Percentiles rank a stretch among this genome's conserved stretches.
Evolutionary conservation across 2,329 filamentous ascomycete genomes (phyloP).

Genomic region (Coniochaeta ligniaria): DNA sequence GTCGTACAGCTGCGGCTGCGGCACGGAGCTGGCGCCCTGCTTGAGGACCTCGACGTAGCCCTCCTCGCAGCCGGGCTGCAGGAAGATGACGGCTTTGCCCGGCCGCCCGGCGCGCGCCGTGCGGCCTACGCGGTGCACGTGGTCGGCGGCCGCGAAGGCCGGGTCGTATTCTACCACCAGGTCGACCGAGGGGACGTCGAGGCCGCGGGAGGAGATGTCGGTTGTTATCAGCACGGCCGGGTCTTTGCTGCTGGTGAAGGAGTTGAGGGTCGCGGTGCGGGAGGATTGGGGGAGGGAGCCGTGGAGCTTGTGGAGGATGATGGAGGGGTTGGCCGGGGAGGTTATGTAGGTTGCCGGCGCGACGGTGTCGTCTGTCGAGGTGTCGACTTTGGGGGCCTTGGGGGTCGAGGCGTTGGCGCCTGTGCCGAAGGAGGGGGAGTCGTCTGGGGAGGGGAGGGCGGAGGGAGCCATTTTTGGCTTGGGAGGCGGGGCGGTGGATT

Average conservation of each 20-base stretch:
- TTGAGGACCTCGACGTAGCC: constrained; percentile 74
- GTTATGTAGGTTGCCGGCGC: constrained; percentile 65
- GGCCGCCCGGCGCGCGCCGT: constrained; percentile 88
- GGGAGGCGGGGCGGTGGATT: constrained; percentile 18
- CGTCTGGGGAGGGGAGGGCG: constrained; percentile 21
- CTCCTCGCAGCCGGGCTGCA: constrained; percentile 86
- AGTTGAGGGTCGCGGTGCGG: constrained; percentile 76
- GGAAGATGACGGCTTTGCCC: constrained; percentile 81
- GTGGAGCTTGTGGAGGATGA: constrained; percentile 82
- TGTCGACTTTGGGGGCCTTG: neutral
- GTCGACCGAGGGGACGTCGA: constrained; percentile 92
- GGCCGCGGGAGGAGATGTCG: constrained; percentile 89
- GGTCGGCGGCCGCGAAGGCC: constrained; percentile 86
- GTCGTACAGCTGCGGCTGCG: constrained; percentile 44
- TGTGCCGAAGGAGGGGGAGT: constrained; percentile 17
- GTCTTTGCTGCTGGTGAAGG: constrained; percentile 67
- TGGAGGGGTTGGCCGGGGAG: constrained; percentile 61
- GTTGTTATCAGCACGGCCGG: constrained; percentile 86
- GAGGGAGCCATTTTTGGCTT: constrained; percentile 2
- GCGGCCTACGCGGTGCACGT: constrained; percentile 88
- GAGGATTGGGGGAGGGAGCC: constrained; percentile 84
- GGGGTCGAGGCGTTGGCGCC: constrained; percentile 13
- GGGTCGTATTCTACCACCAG: constrained; percentile 95
- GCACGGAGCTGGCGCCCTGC: constrained; percentile 30
- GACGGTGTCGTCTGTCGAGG: constrained; percentile 47